Conservation (phyloP, 163 green algal species). For the Volvox carteri region DNA sequence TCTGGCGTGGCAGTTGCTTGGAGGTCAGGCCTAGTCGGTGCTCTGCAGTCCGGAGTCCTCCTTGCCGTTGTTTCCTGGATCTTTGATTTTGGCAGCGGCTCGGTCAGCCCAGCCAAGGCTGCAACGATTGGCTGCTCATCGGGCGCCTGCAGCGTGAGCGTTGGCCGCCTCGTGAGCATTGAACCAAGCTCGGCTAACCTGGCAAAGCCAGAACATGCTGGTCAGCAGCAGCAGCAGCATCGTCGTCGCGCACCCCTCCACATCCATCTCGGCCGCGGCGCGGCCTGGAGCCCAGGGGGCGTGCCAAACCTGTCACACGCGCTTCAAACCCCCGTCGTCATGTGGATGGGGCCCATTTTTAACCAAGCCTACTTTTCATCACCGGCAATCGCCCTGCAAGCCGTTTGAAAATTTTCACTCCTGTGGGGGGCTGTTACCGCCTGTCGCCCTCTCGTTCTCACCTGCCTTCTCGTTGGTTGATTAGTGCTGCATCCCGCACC, state of each 20-base stretch:
- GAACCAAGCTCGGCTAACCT: no score
- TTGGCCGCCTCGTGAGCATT: background rate
- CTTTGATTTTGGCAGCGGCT: slow-evolving; percentile 61
- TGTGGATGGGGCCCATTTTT: slow-evolving; percentile 42
- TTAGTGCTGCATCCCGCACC: no score
- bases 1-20: slow-evolving; percentile 73
- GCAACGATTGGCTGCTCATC: slow-evolving; percentile 1
- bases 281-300: background rate
- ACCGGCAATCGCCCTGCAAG: background rate
- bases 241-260: background rate
- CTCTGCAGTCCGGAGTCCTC: slow-evolving; percentile 70
- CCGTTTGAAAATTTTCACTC: no score
- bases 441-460: no score
- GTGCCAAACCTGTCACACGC: background rate
- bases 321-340: slow-evolving; percentile 10
- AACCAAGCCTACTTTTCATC: slow-evolving; percentile 35
- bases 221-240: background rate
- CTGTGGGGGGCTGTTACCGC: no score
- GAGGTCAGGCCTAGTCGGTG: slow-evolving; percentile 49
- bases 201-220: no score
- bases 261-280: background rate
- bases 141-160: slow-evolving; percentile 19
- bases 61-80: slow-evolving; percentile 73
- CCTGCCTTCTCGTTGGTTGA: no score
- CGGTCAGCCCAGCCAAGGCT: slow-evolving; percentile 39